Base-by-base conservation (phyloP, 2,329 filamentous ascomycete species). In the Beauveria varroae region DNA sequence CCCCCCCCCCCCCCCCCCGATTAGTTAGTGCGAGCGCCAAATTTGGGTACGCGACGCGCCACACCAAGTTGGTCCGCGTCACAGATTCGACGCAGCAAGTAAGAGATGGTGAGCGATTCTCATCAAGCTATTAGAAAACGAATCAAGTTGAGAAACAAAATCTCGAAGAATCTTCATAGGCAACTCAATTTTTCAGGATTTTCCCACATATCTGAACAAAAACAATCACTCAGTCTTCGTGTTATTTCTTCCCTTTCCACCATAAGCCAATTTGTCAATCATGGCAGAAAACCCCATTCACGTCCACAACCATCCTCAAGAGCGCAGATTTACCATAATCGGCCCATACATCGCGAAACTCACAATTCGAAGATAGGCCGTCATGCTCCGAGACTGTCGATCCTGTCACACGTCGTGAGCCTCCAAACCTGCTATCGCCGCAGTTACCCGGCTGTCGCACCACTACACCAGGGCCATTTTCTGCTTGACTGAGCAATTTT, bases 11-110 rank as follows among this genome's bases (percentile, higher is more conserved):
- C n/a, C n/a, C n/a, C n/a, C n/a, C n/a, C n/a, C n/a, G n/a, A n/a
- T n/a, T n/a, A 24, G 1, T 20, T n/a, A 34, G 30, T 14, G 30
- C 14, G 12, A 34, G 30, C 12, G 12, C 18, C 18, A 10, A 46
- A 22, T 20, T 24, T 18, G 10, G 12, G 30, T 57, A 57, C 57
- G 57, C 46, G 47, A 53, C 57, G 57, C 57, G 57, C 57, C 57
- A 53, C 57, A 37, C 43, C 7, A 50, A 46, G 44, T 59, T 59
- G 57, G 54, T 28, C 43, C 40, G 54, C 24, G 54, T 37, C 34
- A 37, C 34, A 37, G 34, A 37, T 4, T 47, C 40, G 53, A 18
- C 24, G 46, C 16, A 28, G 12, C 22, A 24, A 28, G 6, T 14
- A 10, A 14, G 22, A 18, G 46, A 49, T n/a, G 26, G 10, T 30